Base-by-base conservation (phyloP, 106 monocot genomes). In the Triglochin maritima region DNA sequence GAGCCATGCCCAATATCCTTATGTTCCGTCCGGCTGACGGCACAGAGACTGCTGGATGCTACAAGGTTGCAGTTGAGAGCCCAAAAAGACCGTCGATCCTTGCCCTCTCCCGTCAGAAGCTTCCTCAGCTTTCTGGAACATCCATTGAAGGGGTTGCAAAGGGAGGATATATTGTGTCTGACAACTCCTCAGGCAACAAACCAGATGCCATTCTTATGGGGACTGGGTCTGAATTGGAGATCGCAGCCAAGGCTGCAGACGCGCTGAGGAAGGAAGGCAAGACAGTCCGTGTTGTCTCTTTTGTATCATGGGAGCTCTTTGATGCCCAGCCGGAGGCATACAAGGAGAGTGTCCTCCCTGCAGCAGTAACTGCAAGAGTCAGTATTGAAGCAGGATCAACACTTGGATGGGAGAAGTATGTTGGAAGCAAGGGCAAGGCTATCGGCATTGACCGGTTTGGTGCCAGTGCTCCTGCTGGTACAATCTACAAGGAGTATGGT, bases 21-120 rank as follows among this genome's bases (percentile, higher is more conserved):
- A 80, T 93, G 88, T 65, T 93, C 57, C 85, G 92, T 2, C 92
- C 88, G 1, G 88, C 83, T 3, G 92, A 93, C 66, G 92, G 87
- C 10, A 85, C 71, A 58, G 92, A 93, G 74, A 93, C 92, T 71
- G 87, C 91, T 50, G 91, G 87, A 3, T 81, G 87, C 5, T 91
- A 91, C 59, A 84, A 79, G 76, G 74, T 91, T 61, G 91, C 84
- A 7, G 77, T 91, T 6, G 67, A 80, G 52, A 87, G 85, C 74
- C 64, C 68, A 51, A 85, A 87, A 74, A 81, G 78, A 50, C 91
- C 91, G 1, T 91, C 91, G 0, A 66, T 91, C 59, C 80, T 91
- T 45, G 87, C 91, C 7, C 84, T 91, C 64, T 91, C 91, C 2
- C 71, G 87, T 1, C 91, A 91, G 69, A 91, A 91, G 80, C 84